These are phyloP conservation scores for Hypoxylon sp. DNA, from an alignment of 2,329 filamentous ascomycete species.

Conservation along the genomic window DNA sequence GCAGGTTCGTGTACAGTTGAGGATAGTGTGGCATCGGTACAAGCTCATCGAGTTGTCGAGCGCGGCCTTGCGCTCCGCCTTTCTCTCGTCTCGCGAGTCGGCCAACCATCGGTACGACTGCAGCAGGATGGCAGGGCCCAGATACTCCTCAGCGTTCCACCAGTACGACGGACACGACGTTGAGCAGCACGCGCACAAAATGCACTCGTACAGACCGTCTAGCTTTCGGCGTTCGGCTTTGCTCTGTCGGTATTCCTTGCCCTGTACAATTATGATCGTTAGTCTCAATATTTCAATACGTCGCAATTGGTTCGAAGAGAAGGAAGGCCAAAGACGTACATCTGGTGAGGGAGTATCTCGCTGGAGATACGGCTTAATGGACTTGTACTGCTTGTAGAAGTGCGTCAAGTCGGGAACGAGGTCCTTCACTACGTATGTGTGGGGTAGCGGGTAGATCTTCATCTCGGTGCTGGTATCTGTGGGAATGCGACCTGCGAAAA, in stretches of 20 bases:
- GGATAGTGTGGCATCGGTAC: conserved; percentile 99
- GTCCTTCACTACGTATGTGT: conserved; percentile 99
- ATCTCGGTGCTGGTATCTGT: conserved; percentile 83
- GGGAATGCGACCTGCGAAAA: conserved; percentile 85
- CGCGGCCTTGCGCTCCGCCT: conserved; percentile 86
- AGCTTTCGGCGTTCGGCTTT: conserved; percentile 96
- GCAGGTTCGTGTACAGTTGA: conserved; percentile 98
- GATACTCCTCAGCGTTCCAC: conserved; percentile 99
- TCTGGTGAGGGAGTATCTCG: conserved; percentile 86
- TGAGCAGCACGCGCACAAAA: conserved; percentile 98
- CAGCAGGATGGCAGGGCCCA: conserved; percentile 94
- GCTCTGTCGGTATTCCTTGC: conserved; percentile 91
- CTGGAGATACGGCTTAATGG: conserved; percentile 98
- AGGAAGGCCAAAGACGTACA: conserved; percentile 67
- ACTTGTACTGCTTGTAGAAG: conserved; percentile 99
- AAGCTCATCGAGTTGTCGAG: conserved; percentile 99
- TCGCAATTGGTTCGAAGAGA: conserved; percentile 34
- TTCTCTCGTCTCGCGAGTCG: conserved; percentile 94
- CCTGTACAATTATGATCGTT: conserved; percentile 65
- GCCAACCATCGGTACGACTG: conserved; percentile 98
- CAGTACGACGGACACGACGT: conserved; percentile 99
- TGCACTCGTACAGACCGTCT: conserved; percentile 98
- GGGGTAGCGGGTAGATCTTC: conserved; percentile 97
- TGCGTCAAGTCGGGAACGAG: conserved; percentile 97
- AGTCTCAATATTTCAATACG: neutral